These are phyloP conservation scores for Cunninghamia lanceolata DNA, from an alignment of 75 land plant genomes.

Conservation along the genomic window DNA sequence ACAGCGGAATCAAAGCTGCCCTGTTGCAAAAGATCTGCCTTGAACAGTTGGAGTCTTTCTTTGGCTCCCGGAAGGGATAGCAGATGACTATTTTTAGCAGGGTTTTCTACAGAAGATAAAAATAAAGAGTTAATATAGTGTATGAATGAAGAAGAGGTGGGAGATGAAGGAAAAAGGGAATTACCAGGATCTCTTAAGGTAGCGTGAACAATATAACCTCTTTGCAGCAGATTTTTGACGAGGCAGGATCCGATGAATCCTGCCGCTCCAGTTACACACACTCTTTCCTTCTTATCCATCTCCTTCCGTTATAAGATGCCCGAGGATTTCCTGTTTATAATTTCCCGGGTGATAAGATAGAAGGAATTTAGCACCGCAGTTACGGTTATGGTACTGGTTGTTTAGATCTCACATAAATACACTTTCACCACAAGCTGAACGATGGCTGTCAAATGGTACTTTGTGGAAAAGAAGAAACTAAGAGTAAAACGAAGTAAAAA, in stretches of 20 bases:
- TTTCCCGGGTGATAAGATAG: too few species aligned
- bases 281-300: not conserved
- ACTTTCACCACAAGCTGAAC: too few species aligned
- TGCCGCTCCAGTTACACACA: slow-evolving; percentile 30
- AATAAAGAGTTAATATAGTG: not conserved
- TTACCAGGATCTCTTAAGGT: not conserved
- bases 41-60: slow-evolving; percentile 55
- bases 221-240: slow-evolving; percentile 26
- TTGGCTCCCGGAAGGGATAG: slow-evolving; percentile 45
- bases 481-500: too few species aligned
- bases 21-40: slow-evolving; percentile 53
- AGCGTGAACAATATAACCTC: slow-evolving; percentile 28
- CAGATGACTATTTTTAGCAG: slow-evolving; percentile 52
- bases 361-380: too few species aligned
- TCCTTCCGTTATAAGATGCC: too few species aligned
- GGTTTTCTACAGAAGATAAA: slow-evolving; percentile 24
- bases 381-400: too few species aligned
- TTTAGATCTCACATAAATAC: too few species aligned
- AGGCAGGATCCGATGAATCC: slow-evolving; percentile 30
- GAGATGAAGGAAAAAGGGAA: not conserved
- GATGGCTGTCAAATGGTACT: too few species aligned
- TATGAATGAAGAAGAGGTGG: not conserved
- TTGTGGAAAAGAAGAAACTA: too few species aligned
- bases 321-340: too few species aligned
- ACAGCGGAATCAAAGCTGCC: slow-evolving; percentile 56